Evolutionary conservation across 1,284 basidiomycete species (phyloP).

Genomic region (Quambalaria eucalypti): DNA sequence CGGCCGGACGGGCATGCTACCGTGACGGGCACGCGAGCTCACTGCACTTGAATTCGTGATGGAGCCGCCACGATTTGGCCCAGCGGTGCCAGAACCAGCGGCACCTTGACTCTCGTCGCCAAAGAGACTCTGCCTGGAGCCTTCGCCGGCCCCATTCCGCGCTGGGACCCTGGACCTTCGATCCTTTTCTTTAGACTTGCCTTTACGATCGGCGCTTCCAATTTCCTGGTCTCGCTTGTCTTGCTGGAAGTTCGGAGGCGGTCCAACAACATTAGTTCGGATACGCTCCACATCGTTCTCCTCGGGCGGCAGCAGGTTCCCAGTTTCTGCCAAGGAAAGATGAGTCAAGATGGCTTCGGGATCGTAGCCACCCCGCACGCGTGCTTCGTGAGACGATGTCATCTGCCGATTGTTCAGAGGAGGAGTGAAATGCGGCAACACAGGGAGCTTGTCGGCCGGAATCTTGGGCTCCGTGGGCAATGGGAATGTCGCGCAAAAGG

Average conservation of each 20-base stretch:
- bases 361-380: slow-evolving; percentile 31
- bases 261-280: slow-evolving; percentile 39
- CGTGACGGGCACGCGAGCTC: too few species aligned
- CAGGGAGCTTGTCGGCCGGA: slow-evolving; percentile 23
- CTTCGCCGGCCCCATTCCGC: too few species aligned
- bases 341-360: slow-evolving; percentile 25
- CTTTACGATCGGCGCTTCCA: slow-evolving; percentile 1
- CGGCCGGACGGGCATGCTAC: too few species aligned
- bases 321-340: slow-evolving; percentile 24
- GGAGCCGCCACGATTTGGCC: too few species aligned
- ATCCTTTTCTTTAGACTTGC: slow-evolving; percentile 8
- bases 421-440: slow-evolving; percentile 5
- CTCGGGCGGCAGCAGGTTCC: slow-evolving; percentile 22
- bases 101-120: background rate
- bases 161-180: too few species aligned
- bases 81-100: too few species aligned
- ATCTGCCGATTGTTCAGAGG: background rate
- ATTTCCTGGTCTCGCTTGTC: background rate
- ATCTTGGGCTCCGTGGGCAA: slow-evolving; percentile 23
- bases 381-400: slow-evolving; percentile 7
- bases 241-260: slow-evolving; percentile 12
- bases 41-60: too few species aligned
- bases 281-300: slow-evolving; percentile 40
- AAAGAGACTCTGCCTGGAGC: too few species aligned
- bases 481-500: slow-evolving; percentile 38